Base-by-base conservation (phyloP, 371 early-diverging fungal species). In the Mucor sp. region DNA sequence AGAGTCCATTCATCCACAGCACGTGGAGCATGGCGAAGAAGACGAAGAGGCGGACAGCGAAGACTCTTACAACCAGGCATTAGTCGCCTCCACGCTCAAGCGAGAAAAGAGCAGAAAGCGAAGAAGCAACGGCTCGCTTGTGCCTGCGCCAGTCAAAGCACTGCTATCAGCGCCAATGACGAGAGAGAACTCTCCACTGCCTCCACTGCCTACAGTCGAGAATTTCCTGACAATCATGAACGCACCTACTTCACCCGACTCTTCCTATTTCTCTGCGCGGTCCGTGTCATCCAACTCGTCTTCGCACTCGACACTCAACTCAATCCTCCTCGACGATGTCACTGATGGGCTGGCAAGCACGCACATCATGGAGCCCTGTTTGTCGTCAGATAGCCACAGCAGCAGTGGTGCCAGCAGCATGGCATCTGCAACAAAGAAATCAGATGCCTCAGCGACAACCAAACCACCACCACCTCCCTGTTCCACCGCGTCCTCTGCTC, bases 91-190 rank as follows among this genome's bases (percentile, higher is more conserved):
- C 17, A n/a, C 32, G 50, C 27, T 28, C 0, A 32, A 48, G 28
- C 47, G 27, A 27, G 50, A 48, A 28, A 48, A 60, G 74, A 81
- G 79, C 15, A 69, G 87, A 7, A 68, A 82, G 55, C 57, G 87
- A 48, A 74, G 84, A 9, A 83, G 84, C 7, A 68, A 81, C 17
- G 84, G 62, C 0, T 44, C 57, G 8, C 61, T 65, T 2, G 6
- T 62, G 9, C 17, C 43, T 17, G 27, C 28, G 23, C 14, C 37
- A 9, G 47, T 48, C 9, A 27, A 28, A 43, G 15, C 61, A 32
- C 43, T 44, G 35, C 17, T 50, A 15, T 35, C 55, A 37, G 33
- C 27, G 1, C 55, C 53, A 7, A 63, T 63, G 63, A 53, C 53
- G 1, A 47, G 60, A 35, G 35, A 33, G 8, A 23, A 67, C 47